Evolutionary conservation across 2,329 filamentous ascomycete species (phyloP).

Genomic region (Penicillium griseofulvum): DNA sequence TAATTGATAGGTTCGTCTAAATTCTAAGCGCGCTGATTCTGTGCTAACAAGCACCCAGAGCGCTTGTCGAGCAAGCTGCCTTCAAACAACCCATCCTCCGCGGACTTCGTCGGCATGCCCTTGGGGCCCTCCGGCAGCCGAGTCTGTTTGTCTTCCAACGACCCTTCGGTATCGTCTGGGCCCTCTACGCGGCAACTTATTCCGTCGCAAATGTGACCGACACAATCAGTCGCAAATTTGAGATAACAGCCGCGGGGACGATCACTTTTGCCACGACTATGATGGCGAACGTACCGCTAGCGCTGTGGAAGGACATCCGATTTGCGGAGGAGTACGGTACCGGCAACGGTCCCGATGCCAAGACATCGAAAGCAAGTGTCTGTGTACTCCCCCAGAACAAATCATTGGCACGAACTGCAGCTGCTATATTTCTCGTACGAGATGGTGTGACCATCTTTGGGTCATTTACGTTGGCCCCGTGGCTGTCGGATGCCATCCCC

Average conservation of each 20-base stretch:
- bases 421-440: slow-evolving; percentile 68
- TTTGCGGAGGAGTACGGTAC: slow-evolving; percentile 71
- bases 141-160: slow-evolving; percentile 34
- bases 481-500: slow-evolving; percentile 22
- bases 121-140: slow-evolving; percentile 22
- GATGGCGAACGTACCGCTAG: slow-evolving; percentile 31
- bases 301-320: slow-evolving; percentile 32
- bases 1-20: slow-evolving; percentile 27
- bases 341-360: slow-evolving; percentile 49
- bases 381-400: slow-evolving; percentile 9
- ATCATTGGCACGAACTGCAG: slow-evolving; percentile 16
- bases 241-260: slow-evolving; percentile 49
- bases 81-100: slow-evolving; percentile 22
- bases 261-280: slow-evolving; percentile 63
- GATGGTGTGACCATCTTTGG: slow-evolving; percentile 81
- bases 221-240: slow-evolving; percentile 63
- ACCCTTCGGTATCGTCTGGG: slow-evolving; percentile 40
- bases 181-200: slow-evolving; percentile 80
- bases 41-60: slow-evolving; percentile 10
- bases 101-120: slow-evolving; percentile 20
- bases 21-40: background rate
- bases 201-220: slow-evolving; percentile 79
- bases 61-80: slow-evolving; percentile 27
- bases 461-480: slow-evolving; percentile 30
- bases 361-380: slow-evolving; percentile 52